A percentile compares a stretch with the other conserved stretches of the same genome.
Conservation (phyloP, 2,329 filamentous ascomycete species). For the Chaetomium strumarium region DNA sequence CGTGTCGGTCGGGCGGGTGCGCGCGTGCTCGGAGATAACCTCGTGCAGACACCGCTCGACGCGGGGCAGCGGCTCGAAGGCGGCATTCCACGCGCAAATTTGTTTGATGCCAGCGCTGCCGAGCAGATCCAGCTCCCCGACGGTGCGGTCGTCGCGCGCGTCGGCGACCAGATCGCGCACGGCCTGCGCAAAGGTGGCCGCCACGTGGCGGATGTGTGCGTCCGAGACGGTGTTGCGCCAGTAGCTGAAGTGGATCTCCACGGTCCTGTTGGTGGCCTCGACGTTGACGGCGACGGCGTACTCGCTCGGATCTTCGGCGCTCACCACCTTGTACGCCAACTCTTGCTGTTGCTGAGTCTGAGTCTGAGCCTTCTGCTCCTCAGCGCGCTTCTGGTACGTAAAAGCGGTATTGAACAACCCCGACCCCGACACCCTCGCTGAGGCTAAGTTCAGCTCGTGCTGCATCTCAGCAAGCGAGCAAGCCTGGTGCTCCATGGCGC, state of each 20-base stretch:
- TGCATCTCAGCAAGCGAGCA: constrained; percentile 45
- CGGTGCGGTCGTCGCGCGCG: constrained; percentile 17
- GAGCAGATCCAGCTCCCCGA: constrained; percentile 21
- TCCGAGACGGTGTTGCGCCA: constrained; percentile 23
- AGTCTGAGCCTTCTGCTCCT: not conserved
- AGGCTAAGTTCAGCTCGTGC: constrained; percentile 28
- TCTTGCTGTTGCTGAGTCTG: not conserved
- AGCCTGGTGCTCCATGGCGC: constrained; percentile 42
- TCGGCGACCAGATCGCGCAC: constrained; percentile 15
- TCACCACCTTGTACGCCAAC: constrained; percentile 18
- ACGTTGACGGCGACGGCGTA: constrained; percentile 30
- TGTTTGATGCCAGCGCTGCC: constrained; percentile 21
- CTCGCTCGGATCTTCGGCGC: constrained; percentile 27
- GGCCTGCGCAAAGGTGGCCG: constrained; percentile 27
- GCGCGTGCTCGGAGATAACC: constrained; percentile 27
- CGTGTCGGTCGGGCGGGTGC: constrained; percentile 32
- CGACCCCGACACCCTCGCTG: constrained; percentile 19
- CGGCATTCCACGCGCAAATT: constrained; percentile 21
- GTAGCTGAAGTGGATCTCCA: constrained; percentile 24
- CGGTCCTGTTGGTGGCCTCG: constrained; percentile 17
- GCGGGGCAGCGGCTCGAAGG: constrained; percentile 14
- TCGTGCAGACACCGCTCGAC: constrained; percentile 22
- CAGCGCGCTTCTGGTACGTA: constrained; percentile 28
- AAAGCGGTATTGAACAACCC: constrained; percentile 31
- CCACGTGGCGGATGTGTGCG: constrained; percentile 21